Evolutionary conservation across 2,329 filamentous ascomycete genomes (phyloP).

Genomic region (Xylogone sp.): DNA sequence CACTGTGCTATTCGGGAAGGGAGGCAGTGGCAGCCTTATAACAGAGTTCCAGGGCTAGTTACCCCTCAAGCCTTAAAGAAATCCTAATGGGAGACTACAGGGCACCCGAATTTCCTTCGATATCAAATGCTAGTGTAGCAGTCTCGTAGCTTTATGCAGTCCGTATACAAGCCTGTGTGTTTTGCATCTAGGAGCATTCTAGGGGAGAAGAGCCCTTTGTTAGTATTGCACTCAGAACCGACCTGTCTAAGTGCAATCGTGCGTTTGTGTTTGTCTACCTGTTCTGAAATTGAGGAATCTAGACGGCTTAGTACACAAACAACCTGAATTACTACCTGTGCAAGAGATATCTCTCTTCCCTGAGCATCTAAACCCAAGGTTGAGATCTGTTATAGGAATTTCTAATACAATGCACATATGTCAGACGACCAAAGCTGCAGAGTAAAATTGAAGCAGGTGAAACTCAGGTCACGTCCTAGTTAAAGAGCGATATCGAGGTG

Average conservation of each 20-base stretch:
- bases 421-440: too few species aligned
- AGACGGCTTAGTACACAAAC: background rate
- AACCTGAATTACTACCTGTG: background rate
- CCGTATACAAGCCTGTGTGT: background rate
- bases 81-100: background rate
- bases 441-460: background rate
- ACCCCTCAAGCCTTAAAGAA: background rate
- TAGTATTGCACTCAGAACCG: conserved; percentile 41
- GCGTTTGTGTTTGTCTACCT: conserved; percentile 47
- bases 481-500: background rate
- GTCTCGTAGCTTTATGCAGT: background rate
- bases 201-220: conserved; percentile 41
- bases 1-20: background rate
- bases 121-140: background rate
- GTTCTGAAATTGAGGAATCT: conserved; percentile 34
- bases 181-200: background rate
- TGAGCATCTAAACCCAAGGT: background rate
- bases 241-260: conserved; percentile 29
- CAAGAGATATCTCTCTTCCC: conserved; percentile 5
- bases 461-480: background rate
- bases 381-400: background rate
- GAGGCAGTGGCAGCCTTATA: background rate
- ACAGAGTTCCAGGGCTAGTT: background rate
- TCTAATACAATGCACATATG: background rate
- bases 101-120: background rate